Percentiles rank a stretch among this genome's conserved stretches.
Evolutionary conservation across 805 yeast species (phyloP).

Genomic region (Teunomyces barrocoloradensis): DNA sequence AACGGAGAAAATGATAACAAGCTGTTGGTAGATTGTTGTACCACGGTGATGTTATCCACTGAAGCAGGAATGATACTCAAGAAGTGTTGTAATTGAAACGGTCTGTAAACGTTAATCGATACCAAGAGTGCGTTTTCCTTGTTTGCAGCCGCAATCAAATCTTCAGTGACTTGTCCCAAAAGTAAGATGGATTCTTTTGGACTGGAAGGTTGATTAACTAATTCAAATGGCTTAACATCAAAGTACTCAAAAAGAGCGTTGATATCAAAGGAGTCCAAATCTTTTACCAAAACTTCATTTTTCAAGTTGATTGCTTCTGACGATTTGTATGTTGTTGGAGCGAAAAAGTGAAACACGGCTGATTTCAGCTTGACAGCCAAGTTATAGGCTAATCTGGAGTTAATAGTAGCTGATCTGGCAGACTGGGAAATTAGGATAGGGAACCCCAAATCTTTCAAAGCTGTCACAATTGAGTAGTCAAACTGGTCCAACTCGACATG

Average conservation of each 20-base stretch:
- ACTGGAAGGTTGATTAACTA: slow-evolving; percentile 24
- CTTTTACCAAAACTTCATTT: slow-evolving; percentile 12
- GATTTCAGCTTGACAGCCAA: slow-evolving; percentile 46
- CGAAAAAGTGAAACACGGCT: slow-evolving; percentile 74
- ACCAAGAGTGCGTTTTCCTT: slow-evolving; percentile 46
- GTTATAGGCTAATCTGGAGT: slow-evolving; percentile 57
- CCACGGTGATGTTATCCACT: slow-evolving; percentile 54
- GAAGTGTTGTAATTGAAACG: slow-evolving; percentile 59
- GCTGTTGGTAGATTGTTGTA: slow-evolving; percentile 56
- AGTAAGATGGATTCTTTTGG: slow-evolving; percentile 56
- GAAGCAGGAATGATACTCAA: slow-evolving; percentile 51
- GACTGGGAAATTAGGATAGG: slow-evolving; percentile 67
- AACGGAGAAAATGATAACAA: slow-evolving; percentile 57
- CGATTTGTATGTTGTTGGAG: slow-evolving; percentile 18
- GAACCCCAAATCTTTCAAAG: slow-evolving; percentile 67
- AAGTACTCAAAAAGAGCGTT: slow-evolving; percentile 23
- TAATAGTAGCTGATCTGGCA: slow-evolving; percentile 49
- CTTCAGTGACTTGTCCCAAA: slow-evolving; percentile 56
- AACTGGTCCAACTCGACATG: slow-evolving; percentile 56
- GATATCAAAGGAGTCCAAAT: slow-evolving; percentile 15
- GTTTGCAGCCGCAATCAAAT: slow-evolving; percentile 39
- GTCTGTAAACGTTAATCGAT: slow-evolving; percentile 65
- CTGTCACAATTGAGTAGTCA: slow-evolving; percentile 70
- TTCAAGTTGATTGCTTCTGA: slow-evolving; percentile 14
- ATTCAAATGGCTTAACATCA: slow-evolving; percentile 28